A percentile compares a stretch with the other conserved stretches of the same genome.
Conservation (phyloP, 1,139 yeast species). For the Pichia sp. region DNA sequence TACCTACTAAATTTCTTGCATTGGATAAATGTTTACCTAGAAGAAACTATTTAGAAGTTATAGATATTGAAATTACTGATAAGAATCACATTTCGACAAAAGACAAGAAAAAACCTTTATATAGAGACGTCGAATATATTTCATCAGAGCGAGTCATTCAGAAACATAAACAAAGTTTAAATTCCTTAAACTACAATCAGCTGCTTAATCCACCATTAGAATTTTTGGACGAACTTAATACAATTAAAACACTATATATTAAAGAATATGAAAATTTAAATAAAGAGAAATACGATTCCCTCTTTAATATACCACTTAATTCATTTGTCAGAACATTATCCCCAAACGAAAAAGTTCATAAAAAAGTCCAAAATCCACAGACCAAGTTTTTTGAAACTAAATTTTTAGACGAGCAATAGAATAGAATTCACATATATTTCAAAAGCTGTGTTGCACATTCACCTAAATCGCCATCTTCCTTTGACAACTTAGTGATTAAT, state of each 20-base stretch:
- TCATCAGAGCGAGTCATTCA: constrained; percentile 44
- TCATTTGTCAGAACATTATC: constrained; percentile 24
- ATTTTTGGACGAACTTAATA: constrained; percentile 15
- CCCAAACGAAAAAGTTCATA: constrained; percentile 11
- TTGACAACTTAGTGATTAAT: neutral
- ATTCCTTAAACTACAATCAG: constrained; percentile 12
- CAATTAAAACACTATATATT: constrained; percentile 14
- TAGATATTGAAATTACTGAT: constrained; percentile 32
- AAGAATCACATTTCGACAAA: constrained; percentile 33
- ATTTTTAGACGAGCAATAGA: constrained; percentile 7
- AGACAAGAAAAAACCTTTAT: constrained; percentile 28
- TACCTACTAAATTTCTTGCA: constrained; percentile 59
- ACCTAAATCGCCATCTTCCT: neutral
- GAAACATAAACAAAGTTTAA: constrained; percentile 15
- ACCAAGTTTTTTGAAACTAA: constrained; percentile 19
- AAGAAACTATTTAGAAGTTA: constrained; percentile 45
- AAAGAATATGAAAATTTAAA: constrained; percentile 10
- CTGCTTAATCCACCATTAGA: constrained; percentile 14
- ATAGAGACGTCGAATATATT: constrained; percentile 35
- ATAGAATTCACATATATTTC: neutral
- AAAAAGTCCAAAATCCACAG: constrained; percentile 25
- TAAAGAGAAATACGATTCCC: constrained; percentile 5
- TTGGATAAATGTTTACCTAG: constrained; percentile 76
- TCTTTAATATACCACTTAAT: constrained; percentile 16
- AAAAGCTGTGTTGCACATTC: neutral